phyloP scores from a whole-genome alignment of 163 green algal genomes.

The Prototheca wickerhamii region DNA sequence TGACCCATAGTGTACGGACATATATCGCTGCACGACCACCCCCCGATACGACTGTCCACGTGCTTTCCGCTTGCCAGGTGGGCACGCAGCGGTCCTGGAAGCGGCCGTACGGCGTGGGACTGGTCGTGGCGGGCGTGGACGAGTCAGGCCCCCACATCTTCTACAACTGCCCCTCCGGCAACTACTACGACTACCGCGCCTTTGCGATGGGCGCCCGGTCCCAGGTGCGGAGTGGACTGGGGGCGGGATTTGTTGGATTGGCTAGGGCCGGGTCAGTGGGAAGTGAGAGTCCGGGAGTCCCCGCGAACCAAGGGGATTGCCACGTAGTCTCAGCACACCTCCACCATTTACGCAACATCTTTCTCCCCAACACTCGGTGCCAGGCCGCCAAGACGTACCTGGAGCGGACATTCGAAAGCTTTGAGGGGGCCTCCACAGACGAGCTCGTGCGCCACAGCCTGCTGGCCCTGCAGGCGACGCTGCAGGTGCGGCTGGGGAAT shows the following conservation, averaged over 20 bases:
- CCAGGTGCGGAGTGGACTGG: slow-evolving; percentile 44
- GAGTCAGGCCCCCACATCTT: slow-evolving; percentile 62
- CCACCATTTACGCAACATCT: background rate
- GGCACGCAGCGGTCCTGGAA: slow-evolving; percentile 89
- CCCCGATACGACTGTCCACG: background rate
- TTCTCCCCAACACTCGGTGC: background rate
- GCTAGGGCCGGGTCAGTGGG: background rate
- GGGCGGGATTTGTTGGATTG: background rate
- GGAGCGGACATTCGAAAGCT: slow-evolving; percentile 85
- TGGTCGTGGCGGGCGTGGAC: slow-evolving; percentile 85
- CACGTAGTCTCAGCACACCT: background rate
- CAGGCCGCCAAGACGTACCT: slow-evolving; percentile 94
- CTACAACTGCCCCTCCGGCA: slow-evolving; percentile 89
- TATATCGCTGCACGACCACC: no score
- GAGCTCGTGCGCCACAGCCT: slow-evolving; percentile 77
- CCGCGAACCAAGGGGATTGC: background rate
- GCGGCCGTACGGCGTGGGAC: slow-evolving; percentile 87
- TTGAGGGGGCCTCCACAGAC: slow-evolving; percentile 55
- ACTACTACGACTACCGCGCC: slow-evolving; percentile 96
- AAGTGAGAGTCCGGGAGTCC: background rate
- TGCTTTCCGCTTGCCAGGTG: slow-evolving; percentile 24
- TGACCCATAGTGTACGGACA: no score
- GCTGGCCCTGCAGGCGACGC: slow-evolving; percentile 56
- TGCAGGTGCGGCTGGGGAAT: slow-evolving; percentile 16
- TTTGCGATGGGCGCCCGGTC: slow-evolving; percentile 88